phyloP scores from a whole-genome alignment of 768 basidiomycete genomes.

The Naematelia aurantialba region DNA sequence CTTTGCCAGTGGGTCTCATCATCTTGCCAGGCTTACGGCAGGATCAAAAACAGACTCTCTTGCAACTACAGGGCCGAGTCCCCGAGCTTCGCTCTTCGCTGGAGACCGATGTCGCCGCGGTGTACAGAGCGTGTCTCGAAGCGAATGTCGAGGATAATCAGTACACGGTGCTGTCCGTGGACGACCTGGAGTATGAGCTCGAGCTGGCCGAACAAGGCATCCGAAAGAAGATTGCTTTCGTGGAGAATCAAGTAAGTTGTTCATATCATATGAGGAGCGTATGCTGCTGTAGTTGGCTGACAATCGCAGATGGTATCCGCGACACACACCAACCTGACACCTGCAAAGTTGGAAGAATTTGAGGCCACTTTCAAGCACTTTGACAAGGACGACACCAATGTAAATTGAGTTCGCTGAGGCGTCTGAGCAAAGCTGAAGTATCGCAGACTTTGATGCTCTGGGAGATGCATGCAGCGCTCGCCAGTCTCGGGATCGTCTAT shows the following conservation, averaged over 20 bases:
- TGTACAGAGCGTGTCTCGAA: constrained; percentile 70
- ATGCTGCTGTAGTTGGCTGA: background rate
- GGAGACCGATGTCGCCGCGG: constrained; percentile 55
- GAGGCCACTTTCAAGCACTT: constrained; percentile 98
- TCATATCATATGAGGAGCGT: too few relatives aligned
- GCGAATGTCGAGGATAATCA: constrained; percentile 98
- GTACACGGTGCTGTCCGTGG: constrained; percentile 81
- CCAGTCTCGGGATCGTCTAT: constrained; percentile 89
- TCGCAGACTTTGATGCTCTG: constrained; percentile 64
- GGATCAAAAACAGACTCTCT: constrained; percentile 70
- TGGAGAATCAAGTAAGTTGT: constrained; percentile 85
- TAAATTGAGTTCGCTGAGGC: constrained; percentile 14
- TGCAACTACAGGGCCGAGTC: constrained; percentile 47
- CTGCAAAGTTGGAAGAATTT: constrained; percentile 83
- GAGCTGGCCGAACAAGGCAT: constrained; percentile 75
- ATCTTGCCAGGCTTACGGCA: constrained; percentile 39
- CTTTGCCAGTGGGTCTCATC: constrained; percentile 32
- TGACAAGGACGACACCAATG: constrained; percentile 83
- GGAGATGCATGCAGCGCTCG: constrained; percentile 87
- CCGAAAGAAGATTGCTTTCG: constrained; percentile 85
- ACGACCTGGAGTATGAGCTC: constrained; percentile 86
- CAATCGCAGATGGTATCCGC: constrained; percentile 90
- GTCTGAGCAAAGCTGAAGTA: constrained; percentile 2
- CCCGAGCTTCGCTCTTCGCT: constrained; percentile 60
- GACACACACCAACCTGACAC: constrained; percentile 89